These are phyloP conservation scores for Thecaphora frezii DNA, from an alignment of 1,284 basidiomycete genomes.

Conservation along the genomic window DNA sequence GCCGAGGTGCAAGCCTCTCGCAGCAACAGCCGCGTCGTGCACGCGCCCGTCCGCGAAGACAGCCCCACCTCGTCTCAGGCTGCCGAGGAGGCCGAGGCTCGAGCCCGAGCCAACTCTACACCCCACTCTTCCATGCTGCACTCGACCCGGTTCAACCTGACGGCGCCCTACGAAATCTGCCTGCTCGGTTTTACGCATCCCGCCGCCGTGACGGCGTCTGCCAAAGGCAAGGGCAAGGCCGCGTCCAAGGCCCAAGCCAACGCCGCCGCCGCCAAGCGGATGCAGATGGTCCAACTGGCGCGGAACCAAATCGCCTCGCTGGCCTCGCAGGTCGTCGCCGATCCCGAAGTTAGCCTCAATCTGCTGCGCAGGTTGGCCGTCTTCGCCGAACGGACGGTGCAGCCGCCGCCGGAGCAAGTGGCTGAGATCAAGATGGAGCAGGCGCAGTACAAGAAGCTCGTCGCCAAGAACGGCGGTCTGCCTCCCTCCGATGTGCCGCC, in stretches of 20 bases:
- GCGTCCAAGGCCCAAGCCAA: conserved; percentile 8
- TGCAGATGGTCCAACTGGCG: conserved; percentile 31
- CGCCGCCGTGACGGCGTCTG: not conserved
- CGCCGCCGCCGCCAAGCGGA: conserved; percentile 4
- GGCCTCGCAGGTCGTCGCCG: conserved; percentile 48
- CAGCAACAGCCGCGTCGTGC: conserved; percentile 35
- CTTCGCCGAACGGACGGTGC: conserved; percentile 28
- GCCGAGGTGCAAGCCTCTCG: conserved; percentile 5
- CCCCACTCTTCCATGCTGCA: conserved; percentile 34
- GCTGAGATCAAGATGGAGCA: conserved; percentile 18
- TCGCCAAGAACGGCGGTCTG: conserved; percentile 3
- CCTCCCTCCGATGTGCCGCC: conserved; percentile 59
- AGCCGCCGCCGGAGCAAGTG: conserved; percentile 34
- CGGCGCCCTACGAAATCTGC: conserved; percentile 46
- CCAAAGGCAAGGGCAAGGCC: conserved; percentile 24
- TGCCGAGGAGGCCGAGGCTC: conserved; percentile 8
- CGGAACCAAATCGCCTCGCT: conserved; percentile 57
- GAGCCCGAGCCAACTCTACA: not conserved
- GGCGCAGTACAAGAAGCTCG: conserved; percentile 40
- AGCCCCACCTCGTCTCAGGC: conserved; percentile 3
- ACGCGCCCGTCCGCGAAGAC: conserved; percentile 17
- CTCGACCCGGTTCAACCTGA: conserved; percentile 43
- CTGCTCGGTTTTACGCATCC: conserved; percentile 8
- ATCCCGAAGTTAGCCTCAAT: conserved; percentile 52
- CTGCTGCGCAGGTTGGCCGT: conserved; percentile 43